phyloP scores from a whole-genome alignment of 1,284 basidiomycete species.

The Xerocomus nothofagi region DNA sequence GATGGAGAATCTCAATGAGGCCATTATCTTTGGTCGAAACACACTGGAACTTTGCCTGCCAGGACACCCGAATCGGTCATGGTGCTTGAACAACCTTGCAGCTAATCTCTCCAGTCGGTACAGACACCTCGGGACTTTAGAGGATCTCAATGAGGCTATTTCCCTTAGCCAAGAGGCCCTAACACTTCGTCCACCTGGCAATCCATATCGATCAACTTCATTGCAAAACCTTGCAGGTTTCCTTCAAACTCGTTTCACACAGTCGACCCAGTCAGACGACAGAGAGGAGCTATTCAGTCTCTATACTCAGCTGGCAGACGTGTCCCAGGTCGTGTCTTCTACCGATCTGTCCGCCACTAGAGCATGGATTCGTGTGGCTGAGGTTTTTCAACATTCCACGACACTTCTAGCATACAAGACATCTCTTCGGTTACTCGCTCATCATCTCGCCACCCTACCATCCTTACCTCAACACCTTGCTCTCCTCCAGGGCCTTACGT shows the following conservation, averaged over 20 bases:
- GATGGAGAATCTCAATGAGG: neutral
- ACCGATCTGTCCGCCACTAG: neutral
- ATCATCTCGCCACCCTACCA: too few species aligned
- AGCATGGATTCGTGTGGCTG: too few species aligned
- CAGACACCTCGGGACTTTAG: neutral
- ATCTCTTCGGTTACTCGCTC: too few species aligned
- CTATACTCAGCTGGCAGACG: neutral
- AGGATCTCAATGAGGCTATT: neutral
- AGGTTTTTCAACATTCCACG: too few species aligned
- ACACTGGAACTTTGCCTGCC: neutral
- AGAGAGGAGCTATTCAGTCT: neutral
- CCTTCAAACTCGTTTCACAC: neutral
- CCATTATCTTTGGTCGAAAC: neutral
- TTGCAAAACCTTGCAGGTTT: neutral
- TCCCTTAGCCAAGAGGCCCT: neutral
- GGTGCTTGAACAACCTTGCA: neutral
- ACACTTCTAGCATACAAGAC: too few species aligned
- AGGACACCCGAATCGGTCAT: neutral
- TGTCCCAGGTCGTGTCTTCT: neutral
- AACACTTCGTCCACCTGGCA: neutral
- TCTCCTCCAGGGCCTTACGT: neutral
- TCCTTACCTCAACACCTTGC: too few species aligned
- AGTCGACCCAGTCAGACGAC: neutral
- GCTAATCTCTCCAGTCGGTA: neutral
- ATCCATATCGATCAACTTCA: neutral